Conservation (phyloP, 2,329 filamentous ascomycete genomes). For the Pseudogymnoascus sp. region DNA sequence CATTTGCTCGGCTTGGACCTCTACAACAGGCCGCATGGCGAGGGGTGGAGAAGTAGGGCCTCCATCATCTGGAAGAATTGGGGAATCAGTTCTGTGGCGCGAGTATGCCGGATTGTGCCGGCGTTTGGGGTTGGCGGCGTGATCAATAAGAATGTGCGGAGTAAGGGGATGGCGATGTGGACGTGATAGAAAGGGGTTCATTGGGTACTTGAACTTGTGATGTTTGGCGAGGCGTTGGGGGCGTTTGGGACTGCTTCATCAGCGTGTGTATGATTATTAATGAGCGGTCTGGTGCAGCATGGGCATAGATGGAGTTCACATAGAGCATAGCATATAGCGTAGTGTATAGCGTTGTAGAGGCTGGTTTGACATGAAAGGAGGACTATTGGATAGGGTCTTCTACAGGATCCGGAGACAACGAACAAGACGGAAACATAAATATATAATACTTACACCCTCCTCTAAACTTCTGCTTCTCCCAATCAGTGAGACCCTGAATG, state of each 20-base stretch:
- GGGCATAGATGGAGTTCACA: background rate
- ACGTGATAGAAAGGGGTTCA: constrained; percentile 24
- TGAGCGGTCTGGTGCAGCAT: constrained; percentile 6
- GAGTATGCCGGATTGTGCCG: constrained; percentile 78
- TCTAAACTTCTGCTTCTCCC: background rate
- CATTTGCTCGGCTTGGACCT: constrained; percentile 80
- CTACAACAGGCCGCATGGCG: constrained; percentile 53
- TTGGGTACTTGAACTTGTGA: background rate
- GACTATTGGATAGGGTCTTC: background rate
- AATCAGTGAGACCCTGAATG: background rate
- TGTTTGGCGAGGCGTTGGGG: background rate
- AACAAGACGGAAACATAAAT: background rate
- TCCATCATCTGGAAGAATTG: constrained; percentile 65
- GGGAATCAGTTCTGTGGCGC: constrained; percentile 61
- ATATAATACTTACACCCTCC: background rate
- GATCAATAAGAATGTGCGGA: constrained; percentile 67
- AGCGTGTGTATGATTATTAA: background rate
- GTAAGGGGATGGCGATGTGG: constrained; percentile 56
- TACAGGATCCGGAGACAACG: background rate
- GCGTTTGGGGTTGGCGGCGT: constrained; percentile 86
- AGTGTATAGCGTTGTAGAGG: background rate
- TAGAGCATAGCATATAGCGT: background rate
- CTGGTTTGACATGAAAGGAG: background rate
- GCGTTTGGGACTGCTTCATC: background rate
- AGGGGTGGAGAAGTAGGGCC: constrained; percentile 52